Evolutionary conservation across 2,329 filamentous ascomycete genomes (phyloP), one percentile per base, ranked within the genome.

Genomic region (Camillea tinctor): DNA sequence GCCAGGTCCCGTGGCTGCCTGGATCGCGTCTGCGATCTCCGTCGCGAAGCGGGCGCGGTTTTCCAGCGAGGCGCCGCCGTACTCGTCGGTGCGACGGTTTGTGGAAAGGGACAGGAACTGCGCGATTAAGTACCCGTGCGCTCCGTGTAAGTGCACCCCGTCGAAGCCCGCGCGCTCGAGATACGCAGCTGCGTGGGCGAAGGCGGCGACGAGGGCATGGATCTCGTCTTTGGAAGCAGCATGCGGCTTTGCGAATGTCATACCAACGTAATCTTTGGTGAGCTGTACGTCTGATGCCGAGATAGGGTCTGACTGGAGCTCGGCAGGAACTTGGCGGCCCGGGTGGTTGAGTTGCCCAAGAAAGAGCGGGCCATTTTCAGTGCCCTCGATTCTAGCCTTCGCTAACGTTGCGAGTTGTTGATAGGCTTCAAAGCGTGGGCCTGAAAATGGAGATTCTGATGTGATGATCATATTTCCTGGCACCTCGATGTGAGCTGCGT

Each of bases 321-420:
- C 64, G 8, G 71, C 63, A 13, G 73, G 66, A 11, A 78, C 78
- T 65, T 86, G 83, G 0, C 84, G 77, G 13, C 85, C 84, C 0
- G 84, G 83, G 68, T 88, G 84, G 59, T 75, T 79, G 58, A 87
- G 78, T 66, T 88, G 85, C 1, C 73, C 83, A 17, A 87, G 73
- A 54, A 86, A 77, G 48, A 87, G 72, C 56, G 73, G 77, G 4
- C 84, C 84, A 22, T 84, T 73, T 15, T 15, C n/a, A 15, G 5
- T n/a, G 17, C 36, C 36, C 17, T 44, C 36, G 17, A 4, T 44
- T 17, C 5, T 15, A 50, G 75, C 76, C 70, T 84, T 86, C 3
- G 76, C 75, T 3, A 71, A 75, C 3, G 72, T 72, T 1, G 82
- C 83, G 62, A 86, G 68, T 50, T 77, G 75, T 62, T 76, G 77